These are phyloP conservation scores for Pneumocystis sp. DNA, from an alignment of 1,139 yeast species.

Conservation along the genomic window DNA sequence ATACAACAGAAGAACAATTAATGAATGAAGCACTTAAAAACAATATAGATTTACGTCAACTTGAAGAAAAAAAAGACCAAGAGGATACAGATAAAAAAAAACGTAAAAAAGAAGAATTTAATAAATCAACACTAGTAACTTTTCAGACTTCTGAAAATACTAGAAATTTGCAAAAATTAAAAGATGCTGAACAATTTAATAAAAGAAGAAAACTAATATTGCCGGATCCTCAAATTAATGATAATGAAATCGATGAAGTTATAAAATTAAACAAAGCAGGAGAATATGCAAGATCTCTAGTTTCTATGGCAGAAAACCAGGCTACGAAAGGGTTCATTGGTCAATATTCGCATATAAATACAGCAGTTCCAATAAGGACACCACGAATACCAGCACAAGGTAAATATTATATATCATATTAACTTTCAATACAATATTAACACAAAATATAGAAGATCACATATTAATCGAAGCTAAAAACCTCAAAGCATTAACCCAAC, in stretches of 20 bases:
- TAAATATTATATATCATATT: background rate
- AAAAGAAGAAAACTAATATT: slow-evolving; percentile 43
- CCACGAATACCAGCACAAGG: slow-evolving; percentile 13
- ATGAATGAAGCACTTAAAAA: slow-evolving; percentile 21
- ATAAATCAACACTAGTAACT: slow-evolving; percentile 18
- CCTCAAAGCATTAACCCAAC: slow-evolving; percentile 18
- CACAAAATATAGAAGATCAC: slow-evolving; percentile 16
- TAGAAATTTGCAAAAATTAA: slow-evolving; percentile 20
- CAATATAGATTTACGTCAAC: slow-evolving; percentile 33
- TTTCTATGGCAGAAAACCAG: slow-evolving; percentile 17
- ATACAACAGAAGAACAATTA: slow-evolving; percentile 41
- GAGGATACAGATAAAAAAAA: slow-evolving; percentile 24
- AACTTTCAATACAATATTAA: slow-evolving; percentile 3
- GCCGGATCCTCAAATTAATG: slow-evolving; percentile 36
- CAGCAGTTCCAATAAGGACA: slow-evolving; percentile 8
- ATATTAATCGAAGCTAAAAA: slow-evolving; percentile 21
- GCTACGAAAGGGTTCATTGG: slow-evolving; percentile 10
- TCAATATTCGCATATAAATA: slow-evolving; percentile 6
- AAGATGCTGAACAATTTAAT: slow-evolving; percentile 27
- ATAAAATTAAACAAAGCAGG: slow-evolving; percentile 21
- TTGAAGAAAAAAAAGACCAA: slow-evolving; percentile 37
- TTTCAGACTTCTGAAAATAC: slow-evolving; percentile 28
- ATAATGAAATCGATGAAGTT: slow-evolving; percentile 24
- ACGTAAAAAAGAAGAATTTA: slow-evolving; percentile 23
- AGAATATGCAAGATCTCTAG: slow-evolving; percentile 12